Evolutionary conservation across 306 rosid species (phyloP).

Genomic region (Trifolium dubium): DNA sequence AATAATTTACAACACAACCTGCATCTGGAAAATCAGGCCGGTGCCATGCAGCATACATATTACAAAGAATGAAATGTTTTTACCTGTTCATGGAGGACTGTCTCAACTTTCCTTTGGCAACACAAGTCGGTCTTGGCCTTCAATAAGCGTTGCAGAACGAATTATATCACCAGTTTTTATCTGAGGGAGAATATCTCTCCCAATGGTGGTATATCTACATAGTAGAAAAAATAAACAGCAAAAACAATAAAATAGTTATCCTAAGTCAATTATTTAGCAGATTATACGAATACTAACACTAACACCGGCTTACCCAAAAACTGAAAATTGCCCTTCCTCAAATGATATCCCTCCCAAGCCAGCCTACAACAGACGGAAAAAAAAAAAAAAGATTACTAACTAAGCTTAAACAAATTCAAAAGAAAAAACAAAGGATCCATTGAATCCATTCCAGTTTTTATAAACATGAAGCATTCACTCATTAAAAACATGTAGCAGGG

Average conservation of each 20-base stretch:
- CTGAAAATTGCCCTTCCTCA: conserved; percentile 97
- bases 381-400: conserved; percentile 1
- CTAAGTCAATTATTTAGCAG: neutral
- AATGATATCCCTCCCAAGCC: conserved; percentile 99
- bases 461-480: neutral
- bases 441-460: conserved; percentile 3
- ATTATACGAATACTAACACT: conserved; percentile 10
- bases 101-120: conserved; percentile 67
- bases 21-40: conserved; percentile 60
- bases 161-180: conserved; percentile 85
- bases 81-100: conserved; percentile 15
- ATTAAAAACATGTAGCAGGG: neutral
- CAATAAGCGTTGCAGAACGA: conserved; percentile 75
- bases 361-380: conserved; percentile 57
- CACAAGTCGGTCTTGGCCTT: conserved; percentile 80
- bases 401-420: conserved; percentile 2
- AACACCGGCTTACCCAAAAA: conserved; percentile 66
- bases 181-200: conserved; percentile 86
- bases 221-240: conserved; percentile 15
- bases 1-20: conserved; percentile 53
- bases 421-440: conserved; percentile 8
- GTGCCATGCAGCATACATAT: conserved; percentile 25
- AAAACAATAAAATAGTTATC: neutral
- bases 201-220: conserved; percentile 78
- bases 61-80: conserved; percentile 53